Conservation (phyloP, 2,329 filamentous ascomycete genomes). For the Thielaviopsis populi region DNA sequence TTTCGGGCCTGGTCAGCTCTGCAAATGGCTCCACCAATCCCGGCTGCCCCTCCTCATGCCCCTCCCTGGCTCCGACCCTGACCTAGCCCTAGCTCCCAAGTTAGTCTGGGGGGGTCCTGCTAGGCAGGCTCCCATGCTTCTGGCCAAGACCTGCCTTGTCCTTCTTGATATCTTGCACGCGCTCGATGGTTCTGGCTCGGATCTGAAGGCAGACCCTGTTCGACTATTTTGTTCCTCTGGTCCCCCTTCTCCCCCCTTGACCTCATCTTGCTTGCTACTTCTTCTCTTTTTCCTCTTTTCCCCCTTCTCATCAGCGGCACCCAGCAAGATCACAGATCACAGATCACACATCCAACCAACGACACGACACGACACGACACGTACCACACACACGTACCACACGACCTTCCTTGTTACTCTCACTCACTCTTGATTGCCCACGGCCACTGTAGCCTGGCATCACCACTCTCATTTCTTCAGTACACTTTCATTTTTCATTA, state of each 20-base stretch:
- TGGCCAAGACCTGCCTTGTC: neutral
- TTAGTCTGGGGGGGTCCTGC: neutral
- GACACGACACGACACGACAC: neutral
- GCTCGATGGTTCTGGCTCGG: neutral
- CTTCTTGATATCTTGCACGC: neutral
- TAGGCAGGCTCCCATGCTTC: neutral
- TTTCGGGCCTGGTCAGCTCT: neutral
- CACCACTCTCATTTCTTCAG: neutral
- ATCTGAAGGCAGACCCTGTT: neutral
- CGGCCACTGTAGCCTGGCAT: neutral
- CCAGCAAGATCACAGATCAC: neutral
- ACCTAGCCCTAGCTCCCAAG: neutral
- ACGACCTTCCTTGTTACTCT: neutral
- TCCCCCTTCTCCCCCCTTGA: neutral
- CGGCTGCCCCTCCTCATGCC: neutral
- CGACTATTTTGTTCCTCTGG: constrained; percentile 1
- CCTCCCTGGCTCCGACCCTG: too few species aligned
- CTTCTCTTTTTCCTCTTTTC: neutral
- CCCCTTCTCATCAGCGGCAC: neutral
- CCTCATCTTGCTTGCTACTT: neutral
- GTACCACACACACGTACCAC: too few species aligned
- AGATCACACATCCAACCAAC: neutral
- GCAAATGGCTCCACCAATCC: neutral
- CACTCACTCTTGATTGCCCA: neutral
- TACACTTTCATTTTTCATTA: neutral